Conservation (phyloP, 1,139 yeast genomes). For the Geotrichum fermentans region DNA sequence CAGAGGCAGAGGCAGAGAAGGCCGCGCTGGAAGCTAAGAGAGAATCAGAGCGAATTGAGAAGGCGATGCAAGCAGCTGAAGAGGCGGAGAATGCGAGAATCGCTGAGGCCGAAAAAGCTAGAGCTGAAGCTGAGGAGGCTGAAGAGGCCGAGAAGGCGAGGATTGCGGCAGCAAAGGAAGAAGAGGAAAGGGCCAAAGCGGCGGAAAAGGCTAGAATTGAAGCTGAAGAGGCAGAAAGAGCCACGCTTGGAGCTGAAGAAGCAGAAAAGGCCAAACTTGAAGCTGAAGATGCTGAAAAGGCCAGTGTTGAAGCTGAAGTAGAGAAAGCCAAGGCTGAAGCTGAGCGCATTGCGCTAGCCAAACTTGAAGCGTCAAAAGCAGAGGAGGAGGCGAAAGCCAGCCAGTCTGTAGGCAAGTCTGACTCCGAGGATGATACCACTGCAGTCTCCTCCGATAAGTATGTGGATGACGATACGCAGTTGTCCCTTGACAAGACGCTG, state of each 20-base stretch:
- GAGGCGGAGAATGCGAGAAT: too few species aligned
- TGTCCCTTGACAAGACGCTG: background rate
- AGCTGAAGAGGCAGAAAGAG: background rate
- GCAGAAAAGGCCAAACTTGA: background rate
- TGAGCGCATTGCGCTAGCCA: background rate
- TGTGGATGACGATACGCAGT: background rate
- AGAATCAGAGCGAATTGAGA: background rate
- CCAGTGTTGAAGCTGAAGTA: background rate
- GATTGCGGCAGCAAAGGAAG: too few species aligned
- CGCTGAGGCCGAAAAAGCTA: background rate
- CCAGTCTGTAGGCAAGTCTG: background rate
- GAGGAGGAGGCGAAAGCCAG: too few species aligned
- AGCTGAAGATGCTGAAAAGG: background rate
- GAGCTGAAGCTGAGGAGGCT: background rate
- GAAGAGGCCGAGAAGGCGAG: background rate
- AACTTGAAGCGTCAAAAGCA: background rate
- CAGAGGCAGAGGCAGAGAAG: background rate
- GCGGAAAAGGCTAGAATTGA: background rate
- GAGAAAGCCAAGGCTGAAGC: background rate
- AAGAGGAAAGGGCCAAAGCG: too few species aligned
- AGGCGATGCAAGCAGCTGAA: too few species aligned
- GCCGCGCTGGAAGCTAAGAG: background rate
- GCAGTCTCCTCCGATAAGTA: background rate
- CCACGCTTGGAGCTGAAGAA: background rate
- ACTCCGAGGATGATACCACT: background rate